Percentiles rank a stretch among this genome's conserved stretches.
These are phyloP conservation scores for Nemania diffusa DNA, from an alignment of 2,329 filamentous ascomycete species.

Conservation along the genomic window DNA sequence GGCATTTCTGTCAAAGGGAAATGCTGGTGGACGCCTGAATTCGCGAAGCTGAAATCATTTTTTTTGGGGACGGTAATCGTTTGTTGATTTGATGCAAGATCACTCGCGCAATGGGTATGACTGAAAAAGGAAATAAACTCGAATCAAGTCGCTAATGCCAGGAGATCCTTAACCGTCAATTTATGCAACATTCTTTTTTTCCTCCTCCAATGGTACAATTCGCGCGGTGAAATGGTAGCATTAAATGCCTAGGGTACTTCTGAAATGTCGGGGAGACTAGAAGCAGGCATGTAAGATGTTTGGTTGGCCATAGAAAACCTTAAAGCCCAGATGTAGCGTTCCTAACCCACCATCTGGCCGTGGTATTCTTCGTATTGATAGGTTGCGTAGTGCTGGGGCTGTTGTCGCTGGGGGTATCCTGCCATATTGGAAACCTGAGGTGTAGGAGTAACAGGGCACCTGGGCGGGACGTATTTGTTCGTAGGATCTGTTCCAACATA, in stretches of 20 bases:
- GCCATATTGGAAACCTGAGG: conserved; percentile 57
- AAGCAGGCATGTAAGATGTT: conserved; percentile 4
- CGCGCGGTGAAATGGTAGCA: conserved; percentile 36
- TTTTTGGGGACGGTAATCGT: conserved; percentile 47
- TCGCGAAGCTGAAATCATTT: conserved; percentile 47
- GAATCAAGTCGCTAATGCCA: conserved; percentile 61
- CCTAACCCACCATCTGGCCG: conserved; percentile 45
- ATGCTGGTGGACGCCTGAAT: conserved; percentile 43
- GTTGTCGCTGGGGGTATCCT: conserved; percentile 53
- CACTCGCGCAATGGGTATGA: conserved; percentile 51
- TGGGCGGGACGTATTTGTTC: conserved; percentile 62
- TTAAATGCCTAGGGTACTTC: conserved; percentile 26
- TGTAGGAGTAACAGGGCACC: conserved; percentile 72
- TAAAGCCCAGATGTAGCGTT: conserved; percentile 33
- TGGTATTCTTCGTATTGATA: conserved; percentile 58
- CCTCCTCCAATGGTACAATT: conserved; percentile 55
- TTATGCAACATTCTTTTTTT: conserved; percentile 58
- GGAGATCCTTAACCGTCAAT: conserved; percentile 57
- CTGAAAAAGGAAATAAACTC: conserved; percentile 48
- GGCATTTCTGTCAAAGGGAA: conserved; percentile 41
- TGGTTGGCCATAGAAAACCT: not conserved
- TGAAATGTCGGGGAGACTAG: not conserved
- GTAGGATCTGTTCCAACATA: conserved; percentile 58
- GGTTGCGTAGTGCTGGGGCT: conserved; percentile 57
- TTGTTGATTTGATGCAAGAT: conserved; percentile 44